Percentiles rank a stretch among this genome's conserved stretches.
Evolutionary conservation across 1,284 basidiomycete genomes (phyloP).

Genomic region (Cutaneotrichosporon cavernicola): DNA sequence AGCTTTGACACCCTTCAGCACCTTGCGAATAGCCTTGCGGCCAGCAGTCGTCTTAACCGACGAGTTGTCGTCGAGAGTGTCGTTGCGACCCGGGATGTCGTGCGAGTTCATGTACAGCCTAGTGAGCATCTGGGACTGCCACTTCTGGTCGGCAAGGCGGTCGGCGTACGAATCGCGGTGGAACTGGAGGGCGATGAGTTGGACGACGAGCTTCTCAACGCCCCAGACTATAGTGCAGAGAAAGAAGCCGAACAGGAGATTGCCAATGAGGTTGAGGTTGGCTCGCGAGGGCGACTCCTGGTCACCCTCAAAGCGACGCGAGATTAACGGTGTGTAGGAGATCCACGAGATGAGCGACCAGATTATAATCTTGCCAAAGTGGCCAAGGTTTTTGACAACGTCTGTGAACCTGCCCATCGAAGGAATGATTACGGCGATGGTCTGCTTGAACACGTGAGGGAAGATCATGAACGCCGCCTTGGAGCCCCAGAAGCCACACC

Average conservation of each 20-base stretch:
- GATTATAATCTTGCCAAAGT: constrained; percentile 64
- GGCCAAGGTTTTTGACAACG: constrained; percentile 66
- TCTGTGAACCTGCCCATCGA: constrained; percentile 70
- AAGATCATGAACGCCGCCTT: constrained; percentile 65
- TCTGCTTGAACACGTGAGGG: constrained; percentile 62
- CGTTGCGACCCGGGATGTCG: constrained; percentile 67
- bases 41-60: constrained; percentile 59
- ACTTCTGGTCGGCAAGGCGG: constrained; percentile 78
- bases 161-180: constrained; percentile 88
- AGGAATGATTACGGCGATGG: constrained; percentile 70
- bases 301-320: constrained; percentile 12
- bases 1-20: constrained; percentile 67
- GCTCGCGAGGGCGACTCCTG: constrained; percentile 26
- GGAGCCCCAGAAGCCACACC: constrained; percentile 82
- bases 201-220: constrained; percentile 81
- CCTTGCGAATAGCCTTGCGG: constrained; percentile 66
- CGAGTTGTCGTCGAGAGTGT: constrained; percentile 60
- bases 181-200: constrained; percentile 74
- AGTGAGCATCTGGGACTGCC: constrained; percentile 70
- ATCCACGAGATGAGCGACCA: constrained; percentile 71
- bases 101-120: constrained; percentile 75
- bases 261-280: constrained; percentile 33
- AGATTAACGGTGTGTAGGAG: constrained; percentile 66
- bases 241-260: constrained; percentile 66
- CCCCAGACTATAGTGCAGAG: constrained; percentile 71